phyloP scores from a whole-genome alignment of 164 flowering plant species.

The Chimonanthus praecox region DNA sequence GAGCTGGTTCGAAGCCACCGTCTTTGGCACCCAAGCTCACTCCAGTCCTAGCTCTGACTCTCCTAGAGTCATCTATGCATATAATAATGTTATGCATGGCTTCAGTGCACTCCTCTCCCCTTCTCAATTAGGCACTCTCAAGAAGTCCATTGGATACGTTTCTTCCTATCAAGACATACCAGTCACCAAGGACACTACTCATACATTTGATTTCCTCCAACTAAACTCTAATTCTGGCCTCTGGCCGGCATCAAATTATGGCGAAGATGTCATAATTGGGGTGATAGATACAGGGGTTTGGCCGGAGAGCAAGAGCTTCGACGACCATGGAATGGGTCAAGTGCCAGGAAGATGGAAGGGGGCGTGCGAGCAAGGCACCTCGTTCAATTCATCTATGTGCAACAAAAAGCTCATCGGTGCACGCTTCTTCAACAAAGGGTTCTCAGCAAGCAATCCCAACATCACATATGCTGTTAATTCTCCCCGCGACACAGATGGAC shows the following conservation, averaged over 20 bases:
- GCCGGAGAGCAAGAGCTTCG: conserved; percentile 73
- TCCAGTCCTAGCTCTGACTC: conserved; percentile 6
- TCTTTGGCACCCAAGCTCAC: conserved; percentile 10
- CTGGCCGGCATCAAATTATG: conserved; percentile 45
- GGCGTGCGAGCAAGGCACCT: conserved; percentile 38
- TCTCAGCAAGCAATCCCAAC: conserved; percentile 29
- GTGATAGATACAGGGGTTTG: conserved; percentile 69
- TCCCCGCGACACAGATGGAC: conserved; percentile 60
- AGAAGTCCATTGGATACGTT: conserved; percentile 39
- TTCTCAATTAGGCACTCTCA: conserved; percentile 33
- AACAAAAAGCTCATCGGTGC: conserved; percentile 80
- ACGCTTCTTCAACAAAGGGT: conserved; percentile 53
- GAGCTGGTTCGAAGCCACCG: conserved; percentile 44
- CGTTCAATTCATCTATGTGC: conserved; percentile 53
- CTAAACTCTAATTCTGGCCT: conserved; percentile 34
- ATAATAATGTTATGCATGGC: conserved; percentile 48
- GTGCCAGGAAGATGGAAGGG: conserved; percentile 71
- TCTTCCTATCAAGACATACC: conserved; percentile 34
- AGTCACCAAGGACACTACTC: conserved; percentile 51
- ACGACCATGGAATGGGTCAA: conserved; percentile 45
- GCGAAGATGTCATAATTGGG: conserved; percentile 59
- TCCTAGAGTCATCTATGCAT: conserved; percentile 36
- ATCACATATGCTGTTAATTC: conserved; percentile 48
- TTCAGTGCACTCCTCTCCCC: conserved; percentile 52
- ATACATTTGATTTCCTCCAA: conserved; percentile 44